Evolutionary conservation across 2,329 filamentous ascomycete species (phyloP).

Genomic region (Fusarium pilosicola): DNA sequence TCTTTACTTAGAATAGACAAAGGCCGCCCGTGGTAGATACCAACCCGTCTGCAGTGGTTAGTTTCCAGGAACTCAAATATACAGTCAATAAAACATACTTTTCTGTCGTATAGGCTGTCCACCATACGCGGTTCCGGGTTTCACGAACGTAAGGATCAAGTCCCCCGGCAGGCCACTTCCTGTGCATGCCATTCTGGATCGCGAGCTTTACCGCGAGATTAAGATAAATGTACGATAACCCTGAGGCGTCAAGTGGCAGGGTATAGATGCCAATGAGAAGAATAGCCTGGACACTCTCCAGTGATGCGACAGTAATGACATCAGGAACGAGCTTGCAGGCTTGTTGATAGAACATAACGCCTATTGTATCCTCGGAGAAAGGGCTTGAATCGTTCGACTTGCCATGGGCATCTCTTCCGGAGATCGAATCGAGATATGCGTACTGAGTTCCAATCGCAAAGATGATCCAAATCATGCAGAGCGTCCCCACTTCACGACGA

Average conservation of each 20-base stretch:
- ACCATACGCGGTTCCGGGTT: slow-evolving; percentile 65
- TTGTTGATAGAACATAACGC: slow-evolving; percentile 66
- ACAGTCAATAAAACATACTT: slow-evolving; percentile 51
- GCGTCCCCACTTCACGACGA: slow-evolving; percentile 53
- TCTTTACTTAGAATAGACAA: slow-evolving; percentile 63
- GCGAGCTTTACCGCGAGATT: slow-evolving; percentile 66
- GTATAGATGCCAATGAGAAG: slow-evolving; percentile 66
- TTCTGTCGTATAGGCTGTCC: slow-evolving; percentile 66
- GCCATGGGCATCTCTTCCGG: slow-evolving; percentile 31
- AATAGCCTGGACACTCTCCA: slow-evolving; percentile 68
- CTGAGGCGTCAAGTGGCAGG: slow-evolving; percentile 65
- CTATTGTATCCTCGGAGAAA: slow-evolving; percentile 62
- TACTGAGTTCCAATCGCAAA: slow-evolving; percentile 63
- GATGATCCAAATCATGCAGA: slow-evolving; percentile 58
- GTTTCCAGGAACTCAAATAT: not conserved
- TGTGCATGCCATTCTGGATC: slow-evolving; percentile 70
- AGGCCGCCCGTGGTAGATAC: slow-evolving; percentile 65
- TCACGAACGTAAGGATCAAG: slow-evolving; percentile 61
- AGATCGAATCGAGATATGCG: slow-evolving; percentile 56
- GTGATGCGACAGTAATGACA: slow-evolving; percentile 64
- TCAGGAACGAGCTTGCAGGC: slow-evolving; percentile 65
- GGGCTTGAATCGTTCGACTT: slow-evolving; percentile 38
- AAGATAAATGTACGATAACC: slow-evolving; percentile 66
- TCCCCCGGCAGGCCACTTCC: slow-evolving; percentile 58
- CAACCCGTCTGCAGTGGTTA: slow-evolving; percentile 57